These are phyloP conservation scores for Dipodascopsis uninucleata DNA, from an alignment of 805 yeast genomes.

Conservation along the genomic window DNA sequence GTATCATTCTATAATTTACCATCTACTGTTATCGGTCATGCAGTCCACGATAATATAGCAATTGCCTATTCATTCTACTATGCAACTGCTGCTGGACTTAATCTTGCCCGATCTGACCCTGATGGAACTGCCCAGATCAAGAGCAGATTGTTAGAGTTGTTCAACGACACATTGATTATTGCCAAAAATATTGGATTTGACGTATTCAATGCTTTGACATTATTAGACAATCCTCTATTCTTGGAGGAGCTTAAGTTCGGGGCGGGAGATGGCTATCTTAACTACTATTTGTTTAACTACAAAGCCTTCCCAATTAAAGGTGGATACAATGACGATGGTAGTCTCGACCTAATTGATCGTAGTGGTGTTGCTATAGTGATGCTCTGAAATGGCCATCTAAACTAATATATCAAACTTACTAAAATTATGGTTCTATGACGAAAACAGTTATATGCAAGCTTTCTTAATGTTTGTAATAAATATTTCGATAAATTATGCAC, in stretches of 20 bases:
- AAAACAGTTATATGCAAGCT: too few relatives aligned
- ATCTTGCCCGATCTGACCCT: slow-evolving; percentile 36
- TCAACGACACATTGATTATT: slow-evolving; percentile 71
- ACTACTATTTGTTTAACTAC: slow-evolving; percentile 90
- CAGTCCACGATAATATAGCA: slow-evolving; percentile 62
- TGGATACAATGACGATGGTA: slow-evolving; percentile 59
- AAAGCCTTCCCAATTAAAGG: slow-evolving; percentile 76
- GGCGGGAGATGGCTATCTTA: slow-evolving; percentile 86
- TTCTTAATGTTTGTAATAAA: too few relatives aligned
- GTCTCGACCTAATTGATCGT: slow-evolving; percentile 49
- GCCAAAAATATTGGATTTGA: slow-evolving; percentile 69
- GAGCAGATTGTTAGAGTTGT: slow-evolving; percentile 56
- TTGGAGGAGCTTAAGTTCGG: slow-evolving; percentile 83
- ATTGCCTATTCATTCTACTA: slow-evolving; percentile 89
- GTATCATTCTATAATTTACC: slow-evolving; percentile 87
- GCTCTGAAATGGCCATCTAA: slow-evolving; percentile 55
- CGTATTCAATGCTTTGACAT: slow-evolving; percentile 88
- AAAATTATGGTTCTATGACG: too few relatives aligned
- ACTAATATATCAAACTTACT: too few relatives aligned
- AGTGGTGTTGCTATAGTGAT: slow-evolving; percentile 91
- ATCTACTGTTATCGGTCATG: slow-evolving; percentile 65
- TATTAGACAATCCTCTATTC: slow-evolving; percentile 85
- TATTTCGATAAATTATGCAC: too few relatives aligned
- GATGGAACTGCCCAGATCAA: slow-evolving; percentile 47
- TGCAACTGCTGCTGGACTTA: slow-evolving; percentile 64